These are phyloP conservation scores for Apophysomyces sp. DNA, from an alignment of 371 early-diverging fungal species.

Conservation along the genomic window DNA sequence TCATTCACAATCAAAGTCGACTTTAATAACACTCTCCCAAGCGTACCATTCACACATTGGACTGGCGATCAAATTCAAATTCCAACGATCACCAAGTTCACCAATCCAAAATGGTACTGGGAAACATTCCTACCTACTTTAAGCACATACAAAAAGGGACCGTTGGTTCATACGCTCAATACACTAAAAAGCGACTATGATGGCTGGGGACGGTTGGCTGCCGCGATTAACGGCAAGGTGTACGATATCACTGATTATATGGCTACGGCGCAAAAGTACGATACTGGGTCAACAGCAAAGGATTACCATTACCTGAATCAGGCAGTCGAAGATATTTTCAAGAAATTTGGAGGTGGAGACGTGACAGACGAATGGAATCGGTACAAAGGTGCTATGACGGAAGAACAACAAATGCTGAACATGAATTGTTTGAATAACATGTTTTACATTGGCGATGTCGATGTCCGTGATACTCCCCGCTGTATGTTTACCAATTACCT, in stretches of 20 bases:
- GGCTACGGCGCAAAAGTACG: conserved; percentile 41
- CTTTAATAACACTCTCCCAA: conserved; percentile 24
- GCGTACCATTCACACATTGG: conserved; percentile 32
- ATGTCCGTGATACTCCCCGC: conserved; percentile 73
- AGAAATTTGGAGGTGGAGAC: conserved; percentile 67
- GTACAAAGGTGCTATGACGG: conserved; percentile 29
- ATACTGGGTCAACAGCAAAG: conserved; percentile 32
- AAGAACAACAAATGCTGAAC: conserved; percentile 36
- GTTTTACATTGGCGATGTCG: conserved; percentile 90
- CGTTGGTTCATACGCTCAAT: conserved; percentile 51
- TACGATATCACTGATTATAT: conserved; percentile 81
- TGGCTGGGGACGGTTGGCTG: conserved; percentile 55
- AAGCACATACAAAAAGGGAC: conserved; percentile 69
- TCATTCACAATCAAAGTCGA: conserved; percentile 30
- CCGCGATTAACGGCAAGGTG: conserved; percentile 69
- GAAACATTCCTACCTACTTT: conserved; percentile 62
- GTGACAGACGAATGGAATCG: conserved; percentile 63
- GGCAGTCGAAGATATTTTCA: conserved; percentile 64
- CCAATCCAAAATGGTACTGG: conserved; percentile 63
- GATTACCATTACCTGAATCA: conserved; percentile 52
- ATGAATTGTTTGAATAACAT: conserved; percentile 78
- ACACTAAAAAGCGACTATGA: conserved; percentile 44
- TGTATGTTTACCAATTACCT: conserved; percentile 92
- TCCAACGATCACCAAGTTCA: conserved; percentile 27
- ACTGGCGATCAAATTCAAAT: conserved; percentile 40